Conservation (phyloP, 768 basidiomycete genomes). For the Rubroboletus satanas region DNA sequence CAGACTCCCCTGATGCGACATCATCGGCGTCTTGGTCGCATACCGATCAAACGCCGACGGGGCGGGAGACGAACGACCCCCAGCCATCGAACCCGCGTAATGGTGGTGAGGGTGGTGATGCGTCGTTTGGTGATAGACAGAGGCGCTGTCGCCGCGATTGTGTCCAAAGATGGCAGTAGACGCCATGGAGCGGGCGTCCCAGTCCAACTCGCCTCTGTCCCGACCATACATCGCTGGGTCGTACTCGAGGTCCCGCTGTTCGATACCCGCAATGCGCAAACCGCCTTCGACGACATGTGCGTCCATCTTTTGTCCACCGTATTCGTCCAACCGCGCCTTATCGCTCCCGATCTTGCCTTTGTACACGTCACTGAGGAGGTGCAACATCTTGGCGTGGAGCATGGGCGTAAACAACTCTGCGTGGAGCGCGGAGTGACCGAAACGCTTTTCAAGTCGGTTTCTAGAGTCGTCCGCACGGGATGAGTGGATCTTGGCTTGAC, state of each 20-base stretch:
- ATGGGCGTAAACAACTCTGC: slow-evolving; percentile 84
- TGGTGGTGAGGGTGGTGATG: slow-evolving; percentile 21
- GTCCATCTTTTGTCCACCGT: slow-evolving; percentile 73
- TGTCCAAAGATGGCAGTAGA: slow-evolving; percentile 52
- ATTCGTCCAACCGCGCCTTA: slow-evolving; percentile 67
- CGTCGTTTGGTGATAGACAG: slow-evolving; percentile 40
- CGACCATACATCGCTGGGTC: slow-evolving; percentile 75
- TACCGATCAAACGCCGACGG: slow-evolving; percentile 56
- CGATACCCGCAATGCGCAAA: slow-evolving; percentile 77
- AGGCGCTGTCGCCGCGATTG: slow-evolving; percentile 32
- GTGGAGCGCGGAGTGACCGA: slow-evolving; percentile 91
- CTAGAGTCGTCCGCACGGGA: slow-evolving; percentile 68
- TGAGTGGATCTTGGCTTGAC: slow-evolving; percentile 70
- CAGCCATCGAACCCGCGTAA: slow-evolving; percentile 33
- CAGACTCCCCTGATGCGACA: slow-evolving; percentile 18
- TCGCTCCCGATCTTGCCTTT: slow-evolving; percentile 63
- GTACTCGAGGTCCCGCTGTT: slow-evolving; percentile 77
- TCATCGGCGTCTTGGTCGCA: slow-evolving; percentile 45
- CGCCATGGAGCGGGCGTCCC: slow-evolving; percentile 77
- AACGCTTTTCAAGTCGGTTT: slow-evolving; percentile 81
- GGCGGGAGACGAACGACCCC: slow-evolving; percentile 37
- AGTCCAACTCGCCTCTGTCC: slow-evolving; percentile 82
- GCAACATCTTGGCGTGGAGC: slow-evolving; percentile 85
- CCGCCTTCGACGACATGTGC: slow-evolving; percentile 74
- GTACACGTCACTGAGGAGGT: slow-evolving; percentile 70